Percentiles rank a stretch among this genome's conserved stretches.
These are phyloP conservation scores for Tulasnella sp. DNA, from an alignment of 768 basidiomycete species.

Conservation along the genomic window DNA sequence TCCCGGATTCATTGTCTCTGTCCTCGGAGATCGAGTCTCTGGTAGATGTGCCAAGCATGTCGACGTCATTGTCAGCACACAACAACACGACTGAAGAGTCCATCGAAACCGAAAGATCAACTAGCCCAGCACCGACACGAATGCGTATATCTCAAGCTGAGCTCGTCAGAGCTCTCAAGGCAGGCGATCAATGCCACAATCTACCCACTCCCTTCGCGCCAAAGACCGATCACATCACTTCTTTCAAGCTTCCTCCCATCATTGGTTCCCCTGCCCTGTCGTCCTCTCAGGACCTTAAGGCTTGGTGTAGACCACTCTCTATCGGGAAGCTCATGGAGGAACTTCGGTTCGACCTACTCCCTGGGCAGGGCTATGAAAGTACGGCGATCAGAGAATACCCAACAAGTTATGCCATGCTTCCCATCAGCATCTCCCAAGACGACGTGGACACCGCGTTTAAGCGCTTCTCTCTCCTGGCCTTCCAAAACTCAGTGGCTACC, in stretches of 20 bases:
- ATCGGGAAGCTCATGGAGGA: too few species aligned
- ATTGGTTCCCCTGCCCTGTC: neutral
- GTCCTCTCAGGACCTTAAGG: too few species aligned
- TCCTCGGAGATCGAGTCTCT: neutral
- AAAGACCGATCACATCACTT: neutral
- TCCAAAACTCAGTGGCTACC: too few species aligned
- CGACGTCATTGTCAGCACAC: neutral
- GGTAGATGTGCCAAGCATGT: neutral
- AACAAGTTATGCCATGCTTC: too few species aligned
- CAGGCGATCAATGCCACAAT: neutral
- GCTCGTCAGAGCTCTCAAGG: neutral
- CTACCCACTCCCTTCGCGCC: neutral
- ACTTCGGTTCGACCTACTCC: too few species aligned
- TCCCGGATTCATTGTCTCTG: neutral
- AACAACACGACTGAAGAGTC: neutral
- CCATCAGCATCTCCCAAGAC: too few species aligned
- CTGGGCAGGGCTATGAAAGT: too few species aligned
- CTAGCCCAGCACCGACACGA: neutral
- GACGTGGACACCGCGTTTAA: too few species aligned
- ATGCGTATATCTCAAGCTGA: neutral
- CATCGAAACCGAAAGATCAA: neutral
- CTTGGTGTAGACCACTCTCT: too few species aligned
- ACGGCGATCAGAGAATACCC: too few species aligned
- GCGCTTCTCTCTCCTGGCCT: too few species aligned
- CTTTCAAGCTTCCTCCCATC: constrained; percentile 1